Conservation (phyloP, 345 rosid species). For the Leavenworthia alabamica region DNA sequence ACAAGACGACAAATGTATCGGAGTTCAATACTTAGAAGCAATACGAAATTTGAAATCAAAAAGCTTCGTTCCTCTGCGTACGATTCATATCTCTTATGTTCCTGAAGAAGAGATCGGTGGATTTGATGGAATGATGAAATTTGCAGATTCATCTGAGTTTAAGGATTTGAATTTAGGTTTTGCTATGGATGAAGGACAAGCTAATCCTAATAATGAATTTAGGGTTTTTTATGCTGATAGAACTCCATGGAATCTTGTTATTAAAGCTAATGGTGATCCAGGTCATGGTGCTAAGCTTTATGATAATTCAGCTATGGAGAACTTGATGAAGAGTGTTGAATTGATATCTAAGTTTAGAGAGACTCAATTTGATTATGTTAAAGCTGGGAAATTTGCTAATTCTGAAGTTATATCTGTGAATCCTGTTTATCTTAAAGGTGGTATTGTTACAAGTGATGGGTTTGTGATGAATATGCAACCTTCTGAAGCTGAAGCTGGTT, state of each 20-base stretch:
- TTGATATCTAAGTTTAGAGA: slow-evolving; percentile 60
- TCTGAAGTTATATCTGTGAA: slow-evolving; percentile 81
- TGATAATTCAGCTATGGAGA: slow-evolving; percentile 81
- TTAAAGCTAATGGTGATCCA: slow-evolving; percentile 55
- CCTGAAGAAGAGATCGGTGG: slow-evolving; percentile 94
- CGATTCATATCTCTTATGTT: slow-evolving; percentile 57
- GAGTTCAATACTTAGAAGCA: slow-evolving; percentile 73
- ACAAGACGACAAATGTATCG: slow-evolving; percentile 86
- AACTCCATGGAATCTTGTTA: slow-evolving; percentile 52
- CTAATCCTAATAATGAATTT: slow-evolving; percentile 52
- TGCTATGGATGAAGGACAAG: slow-evolving; percentile 82
- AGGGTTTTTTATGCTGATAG: slow-evolving; percentile 76
- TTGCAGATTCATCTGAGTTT: slow-evolving; percentile 52
- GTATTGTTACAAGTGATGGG: slow-evolving; percentile 62
- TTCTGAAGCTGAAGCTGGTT: slow-evolving; percentile 93
- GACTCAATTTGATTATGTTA: slow-evolving; percentile 61
- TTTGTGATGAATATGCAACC: slow-evolving; percentile 94
- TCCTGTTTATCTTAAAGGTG: slow-evolving; percentile 81
- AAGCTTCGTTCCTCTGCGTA: slow-evolving; percentile 46
- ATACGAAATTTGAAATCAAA: slow-evolving; percentile 48
- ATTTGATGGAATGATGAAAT: slow-evolving; percentile 49
- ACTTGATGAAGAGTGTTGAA: slow-evolving; percentile 82
- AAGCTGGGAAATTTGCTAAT: slow-evolving; percentile 57
- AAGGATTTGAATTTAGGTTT: slow-evolving; percentile 71
- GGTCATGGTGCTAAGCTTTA: slow-evolving; percentile 83